Base-by-base conservation (phyloP, 331 rosid genomes). In the Malus hybrid region DNA sequence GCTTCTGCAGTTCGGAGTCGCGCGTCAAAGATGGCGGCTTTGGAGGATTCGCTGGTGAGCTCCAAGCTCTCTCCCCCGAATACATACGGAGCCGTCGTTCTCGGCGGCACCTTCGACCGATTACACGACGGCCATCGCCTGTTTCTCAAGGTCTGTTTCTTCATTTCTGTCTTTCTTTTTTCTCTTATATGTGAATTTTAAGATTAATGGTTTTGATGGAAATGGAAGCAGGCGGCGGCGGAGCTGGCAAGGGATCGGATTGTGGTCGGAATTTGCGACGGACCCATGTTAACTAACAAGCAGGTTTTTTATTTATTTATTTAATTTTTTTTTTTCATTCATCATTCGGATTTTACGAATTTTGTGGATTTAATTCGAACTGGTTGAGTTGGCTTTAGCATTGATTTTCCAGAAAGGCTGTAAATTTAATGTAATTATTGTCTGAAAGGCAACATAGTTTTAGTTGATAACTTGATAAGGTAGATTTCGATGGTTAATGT, bases 61-160 rank as follows among this genome's bases (percentile, higher is more conserved):
- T 80, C 84, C 31, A 67, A 24, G 60, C 86, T 85, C 34, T 88
- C 99, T 81, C 97, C 97, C 12, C 85, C 89, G 46, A 81, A 90
- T 84, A 74, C 97, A 11, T 90, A 92, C 67, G 77, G 80, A 14
- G 80, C 93, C 8, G 96, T 94, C 22, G 99, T 94, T 29, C 90
- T 86, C 65, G 99, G 99, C 14, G 97, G 99, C 46, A 94, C 97
- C 71, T 92, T 94, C 52, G 97, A 94, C 85, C 91, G 96, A 16
- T 76, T 94, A 71, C 99, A 94, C 83, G 89, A 88, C 59, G 97
- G 99, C 54, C 99, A 94, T 81, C 92, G 88, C 67, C 96, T 89
- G 71, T 94, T 94, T 71, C 99, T 94, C 85, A 90, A 88, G 79
- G 99, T 93, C 3, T 5, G 2, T 71, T 76, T 70, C 31, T 64